A percentile compares a stretch with the other conserved stretches of the same genome.
phyloP scores from a whole-genome alignment of 305 asterid species.

The Solanum chacoense region DNA sequence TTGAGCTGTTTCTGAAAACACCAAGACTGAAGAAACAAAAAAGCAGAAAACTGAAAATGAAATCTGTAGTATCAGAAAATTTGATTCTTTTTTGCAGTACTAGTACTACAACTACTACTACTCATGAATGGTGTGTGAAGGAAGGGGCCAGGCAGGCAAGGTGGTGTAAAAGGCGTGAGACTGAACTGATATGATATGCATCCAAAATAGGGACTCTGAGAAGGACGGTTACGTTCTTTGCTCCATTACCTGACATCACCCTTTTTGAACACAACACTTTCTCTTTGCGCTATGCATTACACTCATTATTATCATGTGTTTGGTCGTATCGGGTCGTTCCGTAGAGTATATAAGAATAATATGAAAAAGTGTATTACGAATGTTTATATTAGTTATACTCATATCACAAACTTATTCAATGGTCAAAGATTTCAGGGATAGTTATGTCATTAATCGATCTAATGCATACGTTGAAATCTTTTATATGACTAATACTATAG shows the following conservation, averaged over 20 bases:
- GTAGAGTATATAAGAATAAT: neutral
- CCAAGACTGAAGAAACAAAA: neutral
- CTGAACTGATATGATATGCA: neutral
- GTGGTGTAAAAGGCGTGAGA: neutral
- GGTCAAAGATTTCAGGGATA: neutral
- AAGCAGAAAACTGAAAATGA: neutral
- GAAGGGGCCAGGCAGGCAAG: neutral
- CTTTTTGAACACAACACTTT: neutral
- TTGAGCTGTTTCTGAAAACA: neutral
- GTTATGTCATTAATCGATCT: neutral
- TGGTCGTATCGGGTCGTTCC: rapidly evolving
- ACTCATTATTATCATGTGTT: neutral
- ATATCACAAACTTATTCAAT: neutral
- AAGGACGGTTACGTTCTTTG: neutral
- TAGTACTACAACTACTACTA: neutral
- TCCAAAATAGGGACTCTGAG: neutral
- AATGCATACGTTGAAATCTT: neutral
- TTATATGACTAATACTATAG: neutral
- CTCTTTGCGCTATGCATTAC: neutral
- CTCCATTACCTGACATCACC: neutral
- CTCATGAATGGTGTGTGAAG: neutral
- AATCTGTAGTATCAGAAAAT: neutral
- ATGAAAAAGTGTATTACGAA: too few relatives aligned
- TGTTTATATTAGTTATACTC: too few relatives aligned
- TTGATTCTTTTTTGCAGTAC: neutral